Evolutionary conservation across 2,329 filamentous ascomycete species (phyloP), one percentile per base, ranked within the genome.

Genomic region (Raffaelea arxii): DNA sequence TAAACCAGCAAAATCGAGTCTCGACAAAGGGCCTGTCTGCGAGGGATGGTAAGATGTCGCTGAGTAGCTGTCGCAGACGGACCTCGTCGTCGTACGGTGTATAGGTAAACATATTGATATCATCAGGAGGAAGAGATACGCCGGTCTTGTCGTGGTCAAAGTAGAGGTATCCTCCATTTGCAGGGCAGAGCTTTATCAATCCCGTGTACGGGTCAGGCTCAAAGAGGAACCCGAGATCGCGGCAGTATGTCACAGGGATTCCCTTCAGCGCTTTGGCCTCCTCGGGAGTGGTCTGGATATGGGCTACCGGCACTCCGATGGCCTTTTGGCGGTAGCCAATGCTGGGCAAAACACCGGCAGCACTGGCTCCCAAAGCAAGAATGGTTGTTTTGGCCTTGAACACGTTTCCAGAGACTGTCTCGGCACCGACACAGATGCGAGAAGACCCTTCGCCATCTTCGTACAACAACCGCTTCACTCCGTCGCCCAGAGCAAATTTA

Each of bases 191-290:
- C 60, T 82, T 82, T 32, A 82, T 62, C 4, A 80, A 58, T 19
- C 70, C 68, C 0, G 77, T 80, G 49, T 68, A 65, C 0, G 68
- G 71, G 52, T 82, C 78, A 0, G 78, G 78, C 58, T 82, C 78
- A 48, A 82, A 82, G 60, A 80, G 77, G 64, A 82, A 82, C 0
- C 78, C 78, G 0, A 82, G 61, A 49, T 82, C 78, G 2, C 78
- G 69, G 1, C 72, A 71, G 47, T 80, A 78, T 1, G 72, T 77
- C 0, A 80, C 74, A 0, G 78, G 78, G 14, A 82, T 75, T 2
- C 74, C 73, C 2, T 71, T 67, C 1, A 82, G 68, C 6, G 61
- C 62, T 4, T 69, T 66, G 0, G 72, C 69, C 57, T 83, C 78
- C 0, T 69, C 66, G 6, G 72, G 65, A 0, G 68, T 77, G 1